A percentile compares a stretch with the other conserved stretches of the same genome.
phyloP scores from a whole-genome alignment of 2,329 filamentous ascomycete genomes.

The Fusarium sp. region DNA sequence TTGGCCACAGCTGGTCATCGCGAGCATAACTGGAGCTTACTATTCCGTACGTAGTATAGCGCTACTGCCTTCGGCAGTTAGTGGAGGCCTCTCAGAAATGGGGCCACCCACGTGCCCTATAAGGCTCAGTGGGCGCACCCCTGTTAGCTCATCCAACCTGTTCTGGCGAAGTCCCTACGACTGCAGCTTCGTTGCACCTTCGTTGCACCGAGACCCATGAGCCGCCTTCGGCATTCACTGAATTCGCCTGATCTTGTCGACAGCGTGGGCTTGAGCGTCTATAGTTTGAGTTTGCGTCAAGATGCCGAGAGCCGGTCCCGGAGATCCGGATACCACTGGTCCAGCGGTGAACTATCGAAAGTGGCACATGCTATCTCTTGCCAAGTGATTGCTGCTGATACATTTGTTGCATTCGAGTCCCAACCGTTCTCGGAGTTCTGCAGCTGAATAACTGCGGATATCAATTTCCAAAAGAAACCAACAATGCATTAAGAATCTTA shows the following conservation, averaged over 20 bases:
- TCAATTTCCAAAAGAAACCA: not conserved
- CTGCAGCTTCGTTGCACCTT: not conserved
- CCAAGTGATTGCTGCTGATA: not conserved
- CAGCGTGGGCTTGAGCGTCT: not conserved
- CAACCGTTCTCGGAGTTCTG: not conserved
- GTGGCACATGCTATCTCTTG: not conserved
- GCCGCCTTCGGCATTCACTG: not conserved
- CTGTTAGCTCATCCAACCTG: too few species aligned
- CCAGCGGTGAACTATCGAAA: not conserved
- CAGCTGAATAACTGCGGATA: accelerated
- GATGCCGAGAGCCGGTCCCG: not conserved
- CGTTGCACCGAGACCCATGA: not conserved
- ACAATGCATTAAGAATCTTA: not conserved
- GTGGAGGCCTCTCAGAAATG: not conserved
- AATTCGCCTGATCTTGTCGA: accelerated
- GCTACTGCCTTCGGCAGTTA: too few species aligned
- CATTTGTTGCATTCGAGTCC: not conserved
- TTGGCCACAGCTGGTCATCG: too few species aligned
- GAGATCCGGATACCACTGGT: not conserved
- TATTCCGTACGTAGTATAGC: too few species aligned
- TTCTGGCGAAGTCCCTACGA: not conserved
- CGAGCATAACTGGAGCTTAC: not conserved
- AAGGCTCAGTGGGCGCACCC: not conserved
- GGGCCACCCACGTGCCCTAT: not conserved
- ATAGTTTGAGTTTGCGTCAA: not conserved